phyloP scores from a whole-genome alignment of 2,329 filamentous ascomycete species.

The Neonectria hederae region DNA sequence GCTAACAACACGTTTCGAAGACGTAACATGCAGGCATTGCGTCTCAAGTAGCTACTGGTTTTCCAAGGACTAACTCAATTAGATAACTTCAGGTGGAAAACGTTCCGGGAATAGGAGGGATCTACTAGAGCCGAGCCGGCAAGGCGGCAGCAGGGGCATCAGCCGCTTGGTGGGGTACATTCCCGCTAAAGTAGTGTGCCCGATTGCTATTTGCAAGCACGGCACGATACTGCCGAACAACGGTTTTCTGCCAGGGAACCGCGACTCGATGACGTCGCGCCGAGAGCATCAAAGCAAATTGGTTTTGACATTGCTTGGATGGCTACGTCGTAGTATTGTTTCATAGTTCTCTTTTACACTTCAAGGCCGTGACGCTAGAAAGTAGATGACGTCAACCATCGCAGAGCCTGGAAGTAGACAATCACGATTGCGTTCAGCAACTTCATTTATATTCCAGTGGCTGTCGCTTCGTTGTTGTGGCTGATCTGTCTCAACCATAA shows the following conservation, averaged over 20 bases:
- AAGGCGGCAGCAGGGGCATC: not conserved
- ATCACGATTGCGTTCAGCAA: not conserved
- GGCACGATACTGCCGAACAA: not conserved
- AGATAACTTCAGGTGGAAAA: too few species aligned
- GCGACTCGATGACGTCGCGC: not conserved
- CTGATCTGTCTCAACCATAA: not conserved
- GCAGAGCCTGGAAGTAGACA: not conserved
- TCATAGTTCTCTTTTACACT: not conserved
- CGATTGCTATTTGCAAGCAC: not conserved
- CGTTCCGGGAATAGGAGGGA: not conserved
- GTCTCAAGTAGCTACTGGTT: not conserved
- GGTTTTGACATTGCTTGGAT: not conserved
- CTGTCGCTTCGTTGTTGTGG: not conserved
- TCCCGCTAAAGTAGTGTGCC: not conserved
- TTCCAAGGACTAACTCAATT: not conserved
- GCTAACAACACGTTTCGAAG: not conserved
- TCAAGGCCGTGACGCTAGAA: not conserved
- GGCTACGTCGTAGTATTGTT: not conserved
- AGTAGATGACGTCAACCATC: slow-evolving; percentile 18
- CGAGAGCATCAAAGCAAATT: not conserved
- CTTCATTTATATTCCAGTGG: not conserved
- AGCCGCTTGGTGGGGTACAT: not conserved
- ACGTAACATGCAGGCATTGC: not conserved
- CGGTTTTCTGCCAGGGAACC: not conserved
- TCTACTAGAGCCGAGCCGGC: not conserved